Conservation (phyloP, 306 rosid genomes). For the Lathyrus sativus region DNA sequence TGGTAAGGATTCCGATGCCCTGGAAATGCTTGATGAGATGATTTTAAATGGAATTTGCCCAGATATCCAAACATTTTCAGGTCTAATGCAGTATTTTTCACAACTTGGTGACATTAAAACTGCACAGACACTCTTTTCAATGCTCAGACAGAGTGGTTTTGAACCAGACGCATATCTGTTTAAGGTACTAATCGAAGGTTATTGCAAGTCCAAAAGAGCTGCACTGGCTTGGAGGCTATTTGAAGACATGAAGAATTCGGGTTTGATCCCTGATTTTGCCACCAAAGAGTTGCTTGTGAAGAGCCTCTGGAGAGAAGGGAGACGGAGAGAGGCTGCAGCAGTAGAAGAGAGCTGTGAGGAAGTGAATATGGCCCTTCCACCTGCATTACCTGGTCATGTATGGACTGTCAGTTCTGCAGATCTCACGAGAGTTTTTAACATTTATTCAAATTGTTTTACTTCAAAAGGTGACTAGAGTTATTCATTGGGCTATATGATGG, state of each 20-base stretch:
- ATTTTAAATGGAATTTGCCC: conserved; percentile 61
- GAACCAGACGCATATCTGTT: conserved; percentile 70
- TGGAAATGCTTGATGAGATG: conserved; percentile 81
- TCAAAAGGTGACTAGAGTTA: conserved; percentile 41
- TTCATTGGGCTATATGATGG: conserved; percentile 17
- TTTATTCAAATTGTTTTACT: conserved; percentile 60
- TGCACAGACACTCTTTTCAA: conserved; percentile 68
- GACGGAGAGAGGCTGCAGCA: conserved; percentile 76
- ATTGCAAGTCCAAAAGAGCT: conserved; percentile 76
- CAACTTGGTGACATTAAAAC: conserved; percentile 62
- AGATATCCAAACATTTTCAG: conserved; percentile 76
- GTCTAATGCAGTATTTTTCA: conserved; percentile 72
- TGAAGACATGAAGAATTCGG: conserved; percentile 68
- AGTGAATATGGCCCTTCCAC: conserved; percentile 53
- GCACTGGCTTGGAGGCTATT: conserved; percentile 71
- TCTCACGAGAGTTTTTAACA: conserved; percentile 59
- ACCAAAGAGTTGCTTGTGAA: conserved; percentile 81
- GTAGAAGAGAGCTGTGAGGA: conserved; percentile 70
- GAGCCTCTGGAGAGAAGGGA: conserved; percentile 88
- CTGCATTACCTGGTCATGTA: conserved; percentile 59
- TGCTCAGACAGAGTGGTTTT: conserved; percentile 69
- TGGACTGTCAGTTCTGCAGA: conserved; percentile 77
- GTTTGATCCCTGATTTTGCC: conserved; percentile 60
- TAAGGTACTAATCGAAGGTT: conserved; percentile 73
- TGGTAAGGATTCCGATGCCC: conserved; percentile 56